Evolutionary conservation across 2,329 filamentous ascomycete genomes (phyloP), one percentile per base, ranked within the genome.

Genomic region (Phaeosphaeriaceae sp.): DNA sequence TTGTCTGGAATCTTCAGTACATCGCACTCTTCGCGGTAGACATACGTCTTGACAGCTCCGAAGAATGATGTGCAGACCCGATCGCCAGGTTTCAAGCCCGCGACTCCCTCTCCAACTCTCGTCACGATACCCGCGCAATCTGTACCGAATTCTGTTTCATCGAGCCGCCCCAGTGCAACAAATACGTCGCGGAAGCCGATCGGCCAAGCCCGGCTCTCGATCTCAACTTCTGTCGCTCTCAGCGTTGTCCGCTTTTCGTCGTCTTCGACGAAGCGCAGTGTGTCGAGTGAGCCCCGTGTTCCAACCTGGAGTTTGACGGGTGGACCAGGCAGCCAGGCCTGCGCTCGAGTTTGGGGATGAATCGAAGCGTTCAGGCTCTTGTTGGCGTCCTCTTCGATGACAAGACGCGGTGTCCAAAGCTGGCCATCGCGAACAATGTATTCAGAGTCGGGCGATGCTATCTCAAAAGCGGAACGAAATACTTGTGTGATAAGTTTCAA

Each of bases 291-390:
- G 9, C 56, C 56, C 15, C 33, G 52, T 5, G 17, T 45, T 16
- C 30, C 33, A 17, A 58, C 41, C 2, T 20, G 32, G 6, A 61
- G 23, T 6, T 26, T 45, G 0, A 77, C 26, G 3, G 47, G 42
- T 6, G 46, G 46, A 3, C 43, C 39, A 3, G 36, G 20, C 4
- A 42, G n/a, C 53, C 46, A 53, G 4, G 42, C 11, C n/a, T 28
- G 13, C 4, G n/a, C 16, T 5, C 4, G 4, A 18, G 17, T 29
- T 15, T 18, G 30, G 11, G 40, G 40, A 3, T 23, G 13, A 5
- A 21, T 16, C 5, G 28, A 33, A 4, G 12, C 11, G 28, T 9
- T 23, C 4, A 30, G 2, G 21, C 8, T 15, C 18, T 9, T 45
- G 39, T 48, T 52, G 5, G 43, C 20, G 1, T 21, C 13, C 1